Conservation (phyloP, 179 eudicot species). For the Sideroxylon spinosum region DNA sequence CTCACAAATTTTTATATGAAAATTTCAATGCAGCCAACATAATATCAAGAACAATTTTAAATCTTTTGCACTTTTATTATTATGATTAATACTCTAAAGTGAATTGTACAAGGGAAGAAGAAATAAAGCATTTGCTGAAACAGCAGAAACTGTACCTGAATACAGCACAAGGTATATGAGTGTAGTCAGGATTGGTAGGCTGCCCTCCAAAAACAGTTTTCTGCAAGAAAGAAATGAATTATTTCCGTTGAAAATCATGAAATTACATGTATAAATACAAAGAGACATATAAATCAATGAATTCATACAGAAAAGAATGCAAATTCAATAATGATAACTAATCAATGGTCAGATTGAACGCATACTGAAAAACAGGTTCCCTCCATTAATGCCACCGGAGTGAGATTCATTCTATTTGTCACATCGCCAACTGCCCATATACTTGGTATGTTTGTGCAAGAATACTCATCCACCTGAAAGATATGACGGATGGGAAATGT, state of each 20-base stretch:
- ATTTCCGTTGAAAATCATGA: not conserved
- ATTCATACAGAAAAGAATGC: not conserved
- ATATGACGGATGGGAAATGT: not conserved
- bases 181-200: slow-evolving; percentile 69
- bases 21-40: not conserved
- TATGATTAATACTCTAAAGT: not conserved
- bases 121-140: not conserved
- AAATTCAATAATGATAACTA: not conserved
- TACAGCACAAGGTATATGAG: slow-evolving; percentile 69
- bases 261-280: not conserved
- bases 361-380: slow-evolving; percentile 90
- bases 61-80: not conserved
- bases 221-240: slow-evolving; percentile 34
- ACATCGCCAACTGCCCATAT: slow-evolving; percentile 98
- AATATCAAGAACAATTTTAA: not conserved
- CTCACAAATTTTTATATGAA: not conserved
- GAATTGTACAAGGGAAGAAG: not conserved
- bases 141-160: slow-evolving; percentile 53
- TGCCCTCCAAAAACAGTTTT: slow-evolving; percentile 81
- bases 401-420: slow-evolving; percentile 92
- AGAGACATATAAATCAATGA: not conserved
- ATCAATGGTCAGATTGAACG: slow-evolving; percentile 16
- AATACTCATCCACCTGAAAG: slow-evolving; percentile 78
- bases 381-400: slow-evolving; percentile 98
- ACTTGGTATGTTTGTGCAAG: slow-evolving; percentile 76